Evolutionary conservation across 805 yeast genomes (phyloP), one percentile per base, ranked within the genome.

Genomic region (Saturnispora quitensis): DNA sequence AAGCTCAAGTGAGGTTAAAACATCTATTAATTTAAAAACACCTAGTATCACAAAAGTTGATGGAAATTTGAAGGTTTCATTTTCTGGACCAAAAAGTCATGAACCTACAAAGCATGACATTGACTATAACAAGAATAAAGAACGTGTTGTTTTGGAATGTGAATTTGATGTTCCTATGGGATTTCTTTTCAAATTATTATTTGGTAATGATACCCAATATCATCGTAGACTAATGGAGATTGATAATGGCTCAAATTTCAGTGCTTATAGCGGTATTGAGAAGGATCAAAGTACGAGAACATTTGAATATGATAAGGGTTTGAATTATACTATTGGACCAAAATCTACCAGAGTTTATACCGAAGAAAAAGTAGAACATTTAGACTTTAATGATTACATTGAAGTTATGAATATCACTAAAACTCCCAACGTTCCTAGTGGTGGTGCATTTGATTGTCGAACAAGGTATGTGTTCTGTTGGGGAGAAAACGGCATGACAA

Each of bases 401-500:
- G 75, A 80, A 53, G 80, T 89, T 2, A 68, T 81, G 2, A 80
- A 82, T 42, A 72, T 78, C 2, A 80, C 91, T 0, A 72, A 70
- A 40, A 90, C 99, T 0, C 99, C 99, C 0, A 93, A 89, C 62
- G 98, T 93, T 15, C 99, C 99, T 0, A 85, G 90, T 60, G 99
- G 99, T 4, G 76, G 76, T 43, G 76, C 86, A 0, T 93, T 93
- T 65, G 73, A 77, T 33, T 89, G 89, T 1, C 75, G 80, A 55
- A 87, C 96, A 0, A 73, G 86, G 54, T 86, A 81, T 60, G 71
- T 82, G 44, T 68, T 89, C 51, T 74, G 84, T 3, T 93, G 99
- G 98, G 89, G 74, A 0, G 73, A 71, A 8, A 66, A 73, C 28
- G 86, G 84, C 60, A 64, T 70, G 24, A 84, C 96, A 4, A 69